Evolutionary conservation across 805 yeast species (phyloP).

Genomic region (Debaryomyces tyrocola): DNA sequence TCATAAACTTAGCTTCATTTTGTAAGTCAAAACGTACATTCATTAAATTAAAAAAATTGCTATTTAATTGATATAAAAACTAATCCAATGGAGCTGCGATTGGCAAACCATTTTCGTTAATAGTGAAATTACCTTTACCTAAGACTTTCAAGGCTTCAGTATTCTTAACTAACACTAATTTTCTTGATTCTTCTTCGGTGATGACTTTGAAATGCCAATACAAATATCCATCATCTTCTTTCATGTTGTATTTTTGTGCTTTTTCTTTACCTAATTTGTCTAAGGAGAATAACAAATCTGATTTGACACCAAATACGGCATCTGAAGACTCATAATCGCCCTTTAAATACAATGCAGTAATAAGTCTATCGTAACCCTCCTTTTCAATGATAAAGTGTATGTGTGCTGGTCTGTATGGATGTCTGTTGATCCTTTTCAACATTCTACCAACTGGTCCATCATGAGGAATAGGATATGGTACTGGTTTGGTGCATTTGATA

Average conservation of each 20-base stretch:
- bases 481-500: constrained; percentile 30
- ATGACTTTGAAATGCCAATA: constrained; percentile 17
- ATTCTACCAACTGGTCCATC: constrained; percentile 40
- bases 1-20: too few species aligned
- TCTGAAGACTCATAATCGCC: constrained; percentile 21
- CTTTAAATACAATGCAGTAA: constrained; percentile 18
- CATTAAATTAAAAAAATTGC: too few species aligned
- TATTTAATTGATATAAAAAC: neutral
- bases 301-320: constrained; percentile 22
- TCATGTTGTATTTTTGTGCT: constrained; percentile 15
- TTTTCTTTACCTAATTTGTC: constrained; percentile 14
- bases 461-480: constrained; percentile 38
- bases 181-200: constrained; percentile 11
- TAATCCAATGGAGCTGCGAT: constrained; percentile 14
- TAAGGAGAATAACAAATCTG: constrained; percentile 12
- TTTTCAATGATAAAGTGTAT: constrained; percentile 21
- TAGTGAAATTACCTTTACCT: constrained; percentile 3
- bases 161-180: constrained; percentile 6
- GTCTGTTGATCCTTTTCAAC: constrained; percentile 30
- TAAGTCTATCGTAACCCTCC: constrained; percentile 17
- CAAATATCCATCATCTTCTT: constrained; percentile 18
- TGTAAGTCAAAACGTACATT: too few species aligned
- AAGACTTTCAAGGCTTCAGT: constrained; percentile 9
- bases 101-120: constrained; percentile 19
- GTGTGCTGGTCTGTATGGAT: constrained; percentile 36